These are phyloP conservation scores for Penicillium dipodomyicola DNA, from an alignment of 495 filamentous ascomycete species.

Conservation along the genomic window DNA sequence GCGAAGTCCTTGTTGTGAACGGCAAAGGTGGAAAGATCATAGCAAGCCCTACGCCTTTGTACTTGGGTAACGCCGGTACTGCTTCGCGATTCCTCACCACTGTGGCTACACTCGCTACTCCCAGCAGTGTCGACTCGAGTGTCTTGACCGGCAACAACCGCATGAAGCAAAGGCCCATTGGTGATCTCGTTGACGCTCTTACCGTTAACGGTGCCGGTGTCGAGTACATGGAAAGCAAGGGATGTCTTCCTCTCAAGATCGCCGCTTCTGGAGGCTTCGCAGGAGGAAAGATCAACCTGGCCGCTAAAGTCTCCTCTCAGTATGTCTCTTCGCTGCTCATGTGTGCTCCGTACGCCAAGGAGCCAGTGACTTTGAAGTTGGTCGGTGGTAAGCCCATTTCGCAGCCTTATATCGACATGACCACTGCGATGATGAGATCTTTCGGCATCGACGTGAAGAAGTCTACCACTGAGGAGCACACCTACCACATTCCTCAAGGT, in stretches of 20 bases:
- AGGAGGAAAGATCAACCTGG: constrained; percentile 88
- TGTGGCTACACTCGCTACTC: constrained; percentile 78
- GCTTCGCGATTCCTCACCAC: constrained; percentile 94
- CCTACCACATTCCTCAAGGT: constrained; percentile 89
- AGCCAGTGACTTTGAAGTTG: constrained; percentile 83
- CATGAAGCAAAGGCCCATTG: constrained; percentile 96
- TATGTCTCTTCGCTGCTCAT: constrained; percentile 96
- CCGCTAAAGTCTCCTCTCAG: constrained; percentile 93
- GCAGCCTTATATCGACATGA: constrained; percentile 98
- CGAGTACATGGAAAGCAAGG: constrained; percentile 73
- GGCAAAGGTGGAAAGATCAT: constrained; percentile 84
- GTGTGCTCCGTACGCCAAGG: constrained; percentile 94
- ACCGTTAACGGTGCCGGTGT: constrained; percentile 77
- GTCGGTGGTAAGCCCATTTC: constrained; percentile 96
- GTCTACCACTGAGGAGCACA: constrained; percentile 74
- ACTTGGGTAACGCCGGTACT: constrained; percentile 95
- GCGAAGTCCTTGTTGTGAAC: constrained; percentile 81
- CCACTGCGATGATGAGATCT: constrained; percentile 91
- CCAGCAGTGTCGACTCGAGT: constrained; percentile 60
- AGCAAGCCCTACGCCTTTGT: constrained; percentile 73
- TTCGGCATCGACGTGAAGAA: constrained; percentile 82
- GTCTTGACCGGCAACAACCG: constrained; percentile 90
- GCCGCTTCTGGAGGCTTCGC: constrained; percentile 79
- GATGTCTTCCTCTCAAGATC: constrained; percentile 81
- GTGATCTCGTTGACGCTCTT: constrained; percentile 89